Percentiles rank a stretch among this genome's conserved stretches.
phyloP scores from a whole-genome alignment of 495 filamentous ascomycete species.

The Oleoguttula mirabilis region DNA sequence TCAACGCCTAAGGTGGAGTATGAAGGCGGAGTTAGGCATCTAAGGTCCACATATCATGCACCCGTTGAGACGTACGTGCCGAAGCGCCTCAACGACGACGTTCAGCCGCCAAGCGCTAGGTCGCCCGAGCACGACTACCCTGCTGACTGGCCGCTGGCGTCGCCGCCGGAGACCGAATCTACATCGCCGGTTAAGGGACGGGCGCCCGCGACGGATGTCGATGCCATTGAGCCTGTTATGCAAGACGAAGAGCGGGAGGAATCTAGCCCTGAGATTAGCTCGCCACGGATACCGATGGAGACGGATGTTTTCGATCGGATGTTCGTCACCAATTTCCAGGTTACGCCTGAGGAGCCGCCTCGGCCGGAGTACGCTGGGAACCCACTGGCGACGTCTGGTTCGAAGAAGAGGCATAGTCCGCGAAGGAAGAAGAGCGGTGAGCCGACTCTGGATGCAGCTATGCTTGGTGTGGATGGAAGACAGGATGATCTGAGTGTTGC shows the following conservation, averaged over 20 bases:
- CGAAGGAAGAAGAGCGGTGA: background rate
- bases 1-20: too few relatives aligned
- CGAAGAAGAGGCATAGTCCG: too few relatives aligned
- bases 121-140: slow-evolving; percentile 1
- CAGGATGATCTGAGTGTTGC: background rate
- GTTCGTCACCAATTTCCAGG: slow-evolving; percentile 16
- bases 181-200: slow-evolving; percentile 7
- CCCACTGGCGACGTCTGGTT: too few relatives aligned
- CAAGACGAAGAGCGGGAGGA: background rate
- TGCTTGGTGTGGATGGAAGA: slow-evolving; percentile 1
- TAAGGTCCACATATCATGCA: too few relatives aligned
- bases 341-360: slow-evolving; percentile 1
- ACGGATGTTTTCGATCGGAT: slow-evolving; percentile 17
- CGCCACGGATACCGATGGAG: slow-evolving; percentile 3
- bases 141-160: slow-evolving; percentile 15
- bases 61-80: slow-evolving; percentile 9
- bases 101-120: background rate
- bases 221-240: too few relatives aligned
- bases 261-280: slow-evolving; percentile 3
- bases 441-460: slow-evolving; percentile 4
- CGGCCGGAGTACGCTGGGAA: too few relatives aligned
- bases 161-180: slow-evolving; percentile 3
- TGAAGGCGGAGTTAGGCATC: too few relatives aligned
- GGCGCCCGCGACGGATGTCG: background rate
- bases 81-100: background rate